These are phyloP conservation scores for Talaromyces sp. DNA, from an alignment of 2,329 filamentous ascomycete species.

Conservation along the genomic window DNA sequence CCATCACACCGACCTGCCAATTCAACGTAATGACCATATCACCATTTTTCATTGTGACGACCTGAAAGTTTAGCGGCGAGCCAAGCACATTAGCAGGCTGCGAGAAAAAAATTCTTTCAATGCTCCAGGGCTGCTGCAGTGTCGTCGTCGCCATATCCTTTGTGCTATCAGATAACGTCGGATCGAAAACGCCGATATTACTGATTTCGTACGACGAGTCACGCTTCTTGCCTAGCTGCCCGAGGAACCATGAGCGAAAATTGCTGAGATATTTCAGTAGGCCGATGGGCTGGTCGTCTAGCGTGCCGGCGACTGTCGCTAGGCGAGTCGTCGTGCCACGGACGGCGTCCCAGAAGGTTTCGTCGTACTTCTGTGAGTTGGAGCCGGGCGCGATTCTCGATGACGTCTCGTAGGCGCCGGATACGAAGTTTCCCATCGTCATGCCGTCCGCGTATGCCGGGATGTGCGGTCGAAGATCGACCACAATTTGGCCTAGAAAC, in stretches of 20 bases:
- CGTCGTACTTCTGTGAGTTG: not conserved
- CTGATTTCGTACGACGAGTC: constrained; percentile 47
- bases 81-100: constrained; percentile 43
- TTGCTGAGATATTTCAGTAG: constrained; percentile 42
- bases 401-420: constrained; percentile 17
- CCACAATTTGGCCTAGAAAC: not conserved
- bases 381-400: constrained; percentile 4
- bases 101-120: constrained; percentile 43
- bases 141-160: not conserved
- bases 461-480: constrained; percentile 24
- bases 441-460: not conserved
- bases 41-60: constrained; percentile 40
- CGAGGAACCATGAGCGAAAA: constrained; percentile 39
- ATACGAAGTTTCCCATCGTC: constrained; percentile 10
- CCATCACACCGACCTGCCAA: constrained; percentile 45
- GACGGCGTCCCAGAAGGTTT: constrained; percentile 1
- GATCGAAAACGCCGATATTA: constrained; percentile 43
- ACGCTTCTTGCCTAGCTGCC: constrained; percentile 37
- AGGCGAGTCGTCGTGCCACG: not conserved
- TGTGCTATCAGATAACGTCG: not conserved
- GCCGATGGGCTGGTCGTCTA: constrained; percentile 42
- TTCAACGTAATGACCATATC: constrained; percentile 38
- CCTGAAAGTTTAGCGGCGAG: constrained; percentile 40
- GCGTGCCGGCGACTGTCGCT: constrained; percentile 3
- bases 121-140: constrained; percentile 11